These are phyloP conservation scores for Brassica cretica DNA, from an alignment of 345 rosid genomes.

Conservation along the genomic window DNA sequence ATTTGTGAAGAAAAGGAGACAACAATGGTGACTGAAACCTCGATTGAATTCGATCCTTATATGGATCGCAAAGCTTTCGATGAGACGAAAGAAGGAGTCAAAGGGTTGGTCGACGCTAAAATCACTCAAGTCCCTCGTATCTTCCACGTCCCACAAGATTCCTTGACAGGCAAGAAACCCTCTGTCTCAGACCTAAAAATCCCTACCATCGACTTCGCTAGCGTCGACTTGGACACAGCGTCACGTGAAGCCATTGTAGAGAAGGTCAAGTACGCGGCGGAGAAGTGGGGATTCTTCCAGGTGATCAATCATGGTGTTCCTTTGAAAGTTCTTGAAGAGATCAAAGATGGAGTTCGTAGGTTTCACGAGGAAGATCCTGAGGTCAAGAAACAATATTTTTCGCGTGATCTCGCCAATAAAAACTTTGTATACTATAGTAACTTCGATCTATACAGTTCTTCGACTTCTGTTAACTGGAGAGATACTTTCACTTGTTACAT, in stretches of 20 bases:
- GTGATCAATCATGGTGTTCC: conserved; percentile 53
- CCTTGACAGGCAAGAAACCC: not conserved
- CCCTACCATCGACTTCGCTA: conserved; percentile 46
- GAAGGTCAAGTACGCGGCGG: conserved; percentile 24
- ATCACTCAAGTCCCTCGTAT: not conserved
- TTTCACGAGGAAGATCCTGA: conserved; percentile 36
- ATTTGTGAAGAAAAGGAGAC: not conserved
- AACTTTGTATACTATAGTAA: conserved; percentile 42
- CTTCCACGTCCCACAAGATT: not conserved
- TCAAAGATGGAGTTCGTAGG: conserved; percentile 28
- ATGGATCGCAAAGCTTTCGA: not conserved
- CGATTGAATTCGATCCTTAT: not conserved
- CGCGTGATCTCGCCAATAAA: conserved; percentile 12
- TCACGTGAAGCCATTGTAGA: conserved; percentile 30
- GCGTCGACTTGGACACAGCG: not conserved
- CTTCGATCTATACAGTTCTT: conserved; percentile 43
- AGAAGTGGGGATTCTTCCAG: conserved; percentile 49
- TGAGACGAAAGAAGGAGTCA: not conserved
- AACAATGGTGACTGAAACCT: not conserved
- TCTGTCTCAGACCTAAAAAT: conserved; percentile 14
- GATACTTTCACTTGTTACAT: conserved; percentile 46
- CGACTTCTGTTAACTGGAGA: conserved; percentile 48
- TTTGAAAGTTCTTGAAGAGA: conserved; percentile 30
- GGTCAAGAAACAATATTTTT: conserved; percentile 27
- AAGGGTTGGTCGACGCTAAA: not conserved